These are phyloP conservation scores for Globisporangium sylvaticum DNA, from an alignment of 352 stramenopile genomes.

Conservation along the genomic window DNA sequence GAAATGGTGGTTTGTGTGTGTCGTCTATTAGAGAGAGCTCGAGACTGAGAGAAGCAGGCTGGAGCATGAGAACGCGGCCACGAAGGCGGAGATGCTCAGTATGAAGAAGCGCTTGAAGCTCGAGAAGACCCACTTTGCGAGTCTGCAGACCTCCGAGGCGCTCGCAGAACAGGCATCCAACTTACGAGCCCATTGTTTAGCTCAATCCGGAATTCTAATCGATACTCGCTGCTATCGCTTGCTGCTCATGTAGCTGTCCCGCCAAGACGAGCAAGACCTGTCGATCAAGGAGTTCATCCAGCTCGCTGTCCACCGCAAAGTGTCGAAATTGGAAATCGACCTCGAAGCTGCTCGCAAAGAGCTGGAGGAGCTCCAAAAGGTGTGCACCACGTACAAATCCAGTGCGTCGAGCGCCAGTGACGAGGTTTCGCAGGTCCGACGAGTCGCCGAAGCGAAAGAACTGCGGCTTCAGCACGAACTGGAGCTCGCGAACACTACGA, in stretches of 20 bases:
- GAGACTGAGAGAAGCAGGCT: constrained; percentile 16
- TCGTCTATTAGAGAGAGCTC: constrained; percentile 7
- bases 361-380: constrained; percentile 25
- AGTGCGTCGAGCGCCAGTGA: constrained; percentile 24
- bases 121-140: constrained; percentile 61
- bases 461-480: constrained; percentile 43
- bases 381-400: constrained; percentile 29
- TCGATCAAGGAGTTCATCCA: constrained; percentile 65
- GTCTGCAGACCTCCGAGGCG: constrained; percentile 59
- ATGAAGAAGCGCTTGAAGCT: constrained; percentile 41
- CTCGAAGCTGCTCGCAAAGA: constrained; percentile 35
- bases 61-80: constrained; percentile 24
- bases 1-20: too few relatives aligned
- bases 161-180: constrained; percentile 48
- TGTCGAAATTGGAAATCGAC: constrained; percentile 35
- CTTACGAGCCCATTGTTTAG: background rate
- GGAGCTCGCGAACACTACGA: constrained; percentile 44
- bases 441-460: constrained; percentile 30
- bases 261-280: constrained; percentile 48
- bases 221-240: background rate
- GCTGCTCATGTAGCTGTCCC: constrained; percentile 23
- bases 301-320: constrained; percentile 42
- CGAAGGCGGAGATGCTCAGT: constrained; percentile 21
- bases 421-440: constrained; percentile 29
- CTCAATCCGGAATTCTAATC: background rate